Evolutionary conservation across 495 filamentous ascomycete genomes (phyloP).

Genomic region (Neurospora sp.): DNA sequence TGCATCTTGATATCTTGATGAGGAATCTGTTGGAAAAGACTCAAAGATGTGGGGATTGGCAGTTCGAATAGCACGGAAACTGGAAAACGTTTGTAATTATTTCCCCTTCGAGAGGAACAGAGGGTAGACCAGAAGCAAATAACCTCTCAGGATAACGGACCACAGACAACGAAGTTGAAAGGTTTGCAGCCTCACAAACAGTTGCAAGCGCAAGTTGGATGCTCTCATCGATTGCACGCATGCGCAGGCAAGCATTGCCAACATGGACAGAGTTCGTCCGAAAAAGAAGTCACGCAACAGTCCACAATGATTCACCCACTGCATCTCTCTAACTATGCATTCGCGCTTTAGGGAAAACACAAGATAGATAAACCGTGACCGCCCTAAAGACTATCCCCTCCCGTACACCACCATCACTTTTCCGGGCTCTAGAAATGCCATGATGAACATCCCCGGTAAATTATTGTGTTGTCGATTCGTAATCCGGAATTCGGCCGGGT

Average conservation of each 20-base stretch:
- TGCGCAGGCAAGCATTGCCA: not conserved
- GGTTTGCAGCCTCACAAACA: not conserved
- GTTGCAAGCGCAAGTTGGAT: not conserved
- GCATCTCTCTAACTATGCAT: not conserved
- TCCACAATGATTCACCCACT: not conserved
- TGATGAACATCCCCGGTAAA: not conserved
- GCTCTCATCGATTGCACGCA: not conserved
- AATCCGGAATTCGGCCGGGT: not conserved
- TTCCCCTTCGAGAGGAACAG: not conserved
- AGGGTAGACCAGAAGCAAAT: not conserved
- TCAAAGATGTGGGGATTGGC: not conserved
- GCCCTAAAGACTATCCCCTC: not conserved
- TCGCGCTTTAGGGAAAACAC: not conserved
- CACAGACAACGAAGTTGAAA: not conserved
- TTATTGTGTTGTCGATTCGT: not conserved
- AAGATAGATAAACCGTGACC: not conserved
- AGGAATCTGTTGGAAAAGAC: not conserved
- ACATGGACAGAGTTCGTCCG: not conserved
- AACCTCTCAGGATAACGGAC: not conserved
- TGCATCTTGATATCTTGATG: not conserved
- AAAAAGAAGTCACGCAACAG: not conserved
- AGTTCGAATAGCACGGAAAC: too few species aligned
- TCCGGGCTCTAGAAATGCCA: not conserved
- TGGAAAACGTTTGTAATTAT: too few species aligned
- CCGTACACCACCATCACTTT: not conserved